Evolutionary conservation across 1,139 yeast genomes (phyloP).

Genomic region (Pichia sp.): DNA sequence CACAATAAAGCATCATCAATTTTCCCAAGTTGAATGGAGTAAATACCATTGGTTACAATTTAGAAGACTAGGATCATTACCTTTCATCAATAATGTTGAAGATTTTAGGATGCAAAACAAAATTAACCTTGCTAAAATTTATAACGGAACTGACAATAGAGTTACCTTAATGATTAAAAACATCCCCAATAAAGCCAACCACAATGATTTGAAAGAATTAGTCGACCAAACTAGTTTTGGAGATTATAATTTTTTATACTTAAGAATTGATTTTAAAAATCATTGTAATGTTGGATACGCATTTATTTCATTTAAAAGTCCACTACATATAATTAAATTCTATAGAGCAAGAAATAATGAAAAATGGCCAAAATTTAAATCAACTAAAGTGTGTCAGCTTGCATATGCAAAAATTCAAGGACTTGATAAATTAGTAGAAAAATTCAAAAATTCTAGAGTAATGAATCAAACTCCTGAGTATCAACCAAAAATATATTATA

Average conservation of each 20-base stretch:
- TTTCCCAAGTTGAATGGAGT: conserved; percentile 17
- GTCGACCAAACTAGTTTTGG: conserved; percentile 41
- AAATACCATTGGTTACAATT: conserved; percentile 20
- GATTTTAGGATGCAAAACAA: conserved; percentile 18
- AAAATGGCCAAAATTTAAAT: conserved; percentile 40
- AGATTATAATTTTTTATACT: conserved; percentile 49
- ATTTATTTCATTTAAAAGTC: conserved; percentile 41
- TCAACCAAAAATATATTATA: conserved; percentile 37
- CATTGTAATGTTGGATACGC: conserved; percentile 50
- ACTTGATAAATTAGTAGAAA: conserved; percentile 36
- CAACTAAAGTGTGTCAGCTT: conserved; percentile 44
- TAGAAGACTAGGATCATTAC: conserved; percentile 21
- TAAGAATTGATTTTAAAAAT: conserved; percentile 45
- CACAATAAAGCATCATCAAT: background rate
- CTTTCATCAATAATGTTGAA: conserved; percentile 12
- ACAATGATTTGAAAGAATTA: conserved; percentile 38
- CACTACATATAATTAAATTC: conserved; percentile 38
- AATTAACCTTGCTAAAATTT: conserved; percentile 33
- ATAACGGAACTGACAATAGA: conserved; percentile 36
- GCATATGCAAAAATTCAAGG: conserved; percentile 49
- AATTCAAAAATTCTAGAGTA: conserved; percentile 43
- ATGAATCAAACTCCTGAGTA: conserved; percentile 40
- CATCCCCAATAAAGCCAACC: conserved; percentile 44
- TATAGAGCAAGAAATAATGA: conserved; percentile 41
- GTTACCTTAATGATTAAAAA: conserved; percentile 46